Evolutionary conservation across 2,329 filamentous ascomycete species (phyloP).

Genomic region (Aspergillus piperis): DNA sequence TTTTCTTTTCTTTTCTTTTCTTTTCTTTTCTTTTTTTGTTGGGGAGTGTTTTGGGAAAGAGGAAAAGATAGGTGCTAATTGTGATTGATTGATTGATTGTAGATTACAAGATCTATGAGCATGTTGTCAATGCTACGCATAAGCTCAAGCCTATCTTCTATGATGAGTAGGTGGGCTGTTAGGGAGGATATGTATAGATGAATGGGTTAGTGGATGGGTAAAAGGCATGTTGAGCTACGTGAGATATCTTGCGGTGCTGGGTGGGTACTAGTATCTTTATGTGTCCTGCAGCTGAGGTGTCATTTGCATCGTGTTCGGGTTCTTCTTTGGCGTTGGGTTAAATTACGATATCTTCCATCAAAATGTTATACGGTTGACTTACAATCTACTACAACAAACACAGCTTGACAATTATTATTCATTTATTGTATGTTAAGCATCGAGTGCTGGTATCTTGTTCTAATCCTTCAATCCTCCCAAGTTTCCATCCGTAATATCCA

Average conservation of each 20-base stretch:
- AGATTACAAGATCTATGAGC: slow-evolving; percentile 76
- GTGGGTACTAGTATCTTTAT: background rate
- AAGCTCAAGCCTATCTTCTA: slow-evolving; percentile 80
- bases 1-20: slow-evolving; percentile 1
- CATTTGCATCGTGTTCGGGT: too few species aligned
- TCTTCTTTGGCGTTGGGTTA: too few species aligned
- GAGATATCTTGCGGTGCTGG: background rate
- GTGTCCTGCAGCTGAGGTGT: background rate
- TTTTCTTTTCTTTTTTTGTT: background rate
- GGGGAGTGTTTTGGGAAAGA: too few species aligned
- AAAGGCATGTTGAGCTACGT: background rate
- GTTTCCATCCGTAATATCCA: background rate
- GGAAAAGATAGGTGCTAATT: too few species aligned
- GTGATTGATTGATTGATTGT: background rate
- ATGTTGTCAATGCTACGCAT: slow-evolving; percentile 84
- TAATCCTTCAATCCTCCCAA: background rate
- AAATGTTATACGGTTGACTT: background rate
- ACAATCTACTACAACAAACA: background rate
- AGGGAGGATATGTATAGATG: background rate
- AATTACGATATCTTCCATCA: background rate
- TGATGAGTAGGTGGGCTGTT: slow-evolving; percentile 35
- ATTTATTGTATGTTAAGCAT: background rate
- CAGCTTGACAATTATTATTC: background rate
- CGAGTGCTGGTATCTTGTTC: background rate
- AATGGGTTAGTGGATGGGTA: background rate